Percentiles rank a stretch among this genome's conserved stretches.
Conservation (phyloP, 108 stramenopile species). For the Nitzschia inconspicua region DNA sequence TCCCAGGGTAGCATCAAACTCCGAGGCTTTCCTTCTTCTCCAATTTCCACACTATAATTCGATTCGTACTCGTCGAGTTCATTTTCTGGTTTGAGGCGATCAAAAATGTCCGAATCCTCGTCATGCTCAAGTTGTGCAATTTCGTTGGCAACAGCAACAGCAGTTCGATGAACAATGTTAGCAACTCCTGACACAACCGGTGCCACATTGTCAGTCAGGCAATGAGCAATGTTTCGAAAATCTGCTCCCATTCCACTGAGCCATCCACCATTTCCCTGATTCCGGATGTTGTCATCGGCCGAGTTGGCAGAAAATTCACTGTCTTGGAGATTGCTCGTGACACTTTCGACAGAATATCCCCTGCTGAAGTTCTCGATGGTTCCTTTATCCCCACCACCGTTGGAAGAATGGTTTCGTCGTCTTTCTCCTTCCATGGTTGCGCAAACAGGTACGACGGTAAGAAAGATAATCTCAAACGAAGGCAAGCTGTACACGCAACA, state of each 20-base stretch:
- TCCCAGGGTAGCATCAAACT: conserved; percentile 47
- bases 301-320: conserved; percentile 9
- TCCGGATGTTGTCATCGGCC: neutral
- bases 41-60: neutral
- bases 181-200: conserved; percentile 32
- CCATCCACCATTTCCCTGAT: conserved; percentile 27
- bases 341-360: too few species aligned
- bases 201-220: conserved; percentile 23
- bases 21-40: neutral
- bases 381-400: too few species aligned
- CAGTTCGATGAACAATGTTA: conserved; percentile 37
- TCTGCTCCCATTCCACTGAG: conserved; percentile 30
- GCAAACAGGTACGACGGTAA: too few species aligned
- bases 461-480: too few species aligned
- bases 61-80: too few species aligned
- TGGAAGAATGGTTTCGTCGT: too few species aligned
- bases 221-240: conserved; percentile 25
- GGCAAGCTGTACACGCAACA: too few species aligned
- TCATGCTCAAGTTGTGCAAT: conserved; percentile 44
- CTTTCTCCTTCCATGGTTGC: too few species aligned
- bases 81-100: too few species aligned
- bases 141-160: conserved; percentile 52
- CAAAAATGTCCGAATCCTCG: too few species aligned
- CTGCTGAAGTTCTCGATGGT: too few species aligned
- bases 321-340: neutral